phyloP scores from a whole-genome alignment of 129 eudicot genomes.

The Helichrysum umbraculigerum region DNA sequence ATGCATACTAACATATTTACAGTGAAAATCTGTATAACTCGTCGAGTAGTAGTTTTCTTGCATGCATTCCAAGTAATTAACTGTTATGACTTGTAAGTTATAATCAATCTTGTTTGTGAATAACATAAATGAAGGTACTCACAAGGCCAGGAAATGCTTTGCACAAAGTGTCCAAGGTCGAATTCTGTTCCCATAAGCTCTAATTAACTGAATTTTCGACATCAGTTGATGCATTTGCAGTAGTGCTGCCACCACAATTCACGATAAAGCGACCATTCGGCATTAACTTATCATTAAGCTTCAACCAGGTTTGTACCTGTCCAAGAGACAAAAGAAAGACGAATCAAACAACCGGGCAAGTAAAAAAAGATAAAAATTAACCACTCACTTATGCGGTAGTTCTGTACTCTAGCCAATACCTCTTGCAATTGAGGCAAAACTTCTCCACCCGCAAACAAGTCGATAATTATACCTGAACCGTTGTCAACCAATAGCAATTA shows the following conservation, averaged over 20 bases:
- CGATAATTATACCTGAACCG: constrained; percentile 69
- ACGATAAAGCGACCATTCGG: constrained; percentile 87
- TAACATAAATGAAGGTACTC: too few species aligned
- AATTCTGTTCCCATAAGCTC: too few species aligned
- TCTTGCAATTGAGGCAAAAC: constrained; percentile 74
- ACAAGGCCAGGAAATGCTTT: too few species aligned
- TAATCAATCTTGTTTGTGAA: too few species aligned
- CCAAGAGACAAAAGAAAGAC: constrained; percentile 2
- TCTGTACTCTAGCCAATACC: constrained; percentile 37
- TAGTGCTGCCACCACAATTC: constrained; percentile 68
- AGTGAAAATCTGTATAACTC: neutral
- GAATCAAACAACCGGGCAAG: neutral
- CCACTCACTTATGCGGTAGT: neutral
- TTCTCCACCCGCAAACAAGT: constrained; percentile 78
- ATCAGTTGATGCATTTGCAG: neutral
- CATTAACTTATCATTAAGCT: constrained; percentile 64
- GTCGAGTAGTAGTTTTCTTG: neutral
- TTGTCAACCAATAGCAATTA: constrained; percentile 6
- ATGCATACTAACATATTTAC: neutral
- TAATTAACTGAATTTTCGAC: constrained; percentile 5
- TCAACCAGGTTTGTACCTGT: constrained; percentile 76
- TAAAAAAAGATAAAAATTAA: neutral
- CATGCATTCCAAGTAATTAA: too few species aligned
- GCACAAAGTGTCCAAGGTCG: too few species aligned
- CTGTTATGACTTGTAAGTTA: too few species aligned